Evolutionary conservation across 2,329 filamentous ascomycete species (phyloP).

Genomic region (Acephala macrosclerotiorum): DNA sequence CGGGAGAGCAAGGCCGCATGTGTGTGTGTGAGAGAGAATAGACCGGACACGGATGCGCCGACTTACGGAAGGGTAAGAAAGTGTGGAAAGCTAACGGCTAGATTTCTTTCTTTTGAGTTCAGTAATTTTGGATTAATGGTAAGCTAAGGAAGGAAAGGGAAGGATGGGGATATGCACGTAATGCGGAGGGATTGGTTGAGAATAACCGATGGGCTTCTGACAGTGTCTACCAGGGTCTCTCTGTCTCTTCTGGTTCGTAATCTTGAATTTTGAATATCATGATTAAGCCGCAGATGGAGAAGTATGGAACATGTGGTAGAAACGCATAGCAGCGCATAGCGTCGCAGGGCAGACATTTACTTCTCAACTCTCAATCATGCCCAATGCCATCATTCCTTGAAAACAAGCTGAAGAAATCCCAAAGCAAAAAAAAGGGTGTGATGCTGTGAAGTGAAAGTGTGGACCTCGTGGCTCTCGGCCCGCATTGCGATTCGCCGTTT

Average conservation of each 20-base stretch:
- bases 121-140: no score
- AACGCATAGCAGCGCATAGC: neutral
- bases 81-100: neutral
- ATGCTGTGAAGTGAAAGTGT: no score
- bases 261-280: no score
- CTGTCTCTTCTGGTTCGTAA: neutral
- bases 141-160: no score
- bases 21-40: neutral
- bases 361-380: neutral
- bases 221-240: neutral
- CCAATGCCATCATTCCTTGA: neutral
- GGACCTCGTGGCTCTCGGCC: neutral
- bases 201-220: neutral
- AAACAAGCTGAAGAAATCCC: neutral
- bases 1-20: neutral
- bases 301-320: no score
- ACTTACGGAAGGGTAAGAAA: neutral
- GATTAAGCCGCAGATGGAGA: no score
- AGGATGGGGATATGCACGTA: neutral
- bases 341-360: neutral
- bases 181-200: constrained; percentile 1
- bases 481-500: neutral
- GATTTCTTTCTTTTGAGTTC: neutral
- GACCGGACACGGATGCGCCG: neutral
- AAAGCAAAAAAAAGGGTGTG: neutral